These are phyloP conservation scores for Dissophora globulifera DNA, from an alignment of 192 early-diverging fungal species.

Conservation along the genomic window DNA sequence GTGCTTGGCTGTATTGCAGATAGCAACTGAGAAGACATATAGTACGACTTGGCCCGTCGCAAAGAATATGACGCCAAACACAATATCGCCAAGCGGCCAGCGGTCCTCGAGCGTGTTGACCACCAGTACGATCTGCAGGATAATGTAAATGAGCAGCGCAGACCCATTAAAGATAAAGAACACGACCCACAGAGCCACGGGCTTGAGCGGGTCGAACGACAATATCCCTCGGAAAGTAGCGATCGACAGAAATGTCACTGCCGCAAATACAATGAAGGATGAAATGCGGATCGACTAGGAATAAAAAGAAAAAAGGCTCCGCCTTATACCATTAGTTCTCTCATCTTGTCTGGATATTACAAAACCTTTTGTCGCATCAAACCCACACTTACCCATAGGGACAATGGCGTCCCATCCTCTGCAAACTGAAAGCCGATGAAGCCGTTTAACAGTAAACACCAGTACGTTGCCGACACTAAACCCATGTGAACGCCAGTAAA, in stretches of 20 bases:
- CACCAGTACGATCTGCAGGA: slow-evolving; percentile 94
- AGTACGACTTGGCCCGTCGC: slow-evolving; percentile 85
- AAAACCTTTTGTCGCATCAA: too few relatives aligned
- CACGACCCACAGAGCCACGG: slow-evolving; percentile 83
- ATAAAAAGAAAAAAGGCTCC: too few relatives aligned
- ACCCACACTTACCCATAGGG: slow-evolving; percentile 78
- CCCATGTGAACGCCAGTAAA: slow-evolving; percentile 86
- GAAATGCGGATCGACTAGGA: slow-evolving; percentile 82
- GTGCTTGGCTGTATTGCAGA: slow-evolving; percentile 91
- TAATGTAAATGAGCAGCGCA: slow-evolving; percentile 85
- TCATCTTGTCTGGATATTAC: too few relatives aligned
- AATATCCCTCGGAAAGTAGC: slow-evolving; percentile 80
- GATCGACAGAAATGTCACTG: slow-evolving; percentile 83
- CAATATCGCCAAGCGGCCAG: slow-evolving; percentile 95
- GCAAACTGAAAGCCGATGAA: slow-evolving; percentile 98
- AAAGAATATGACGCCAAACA: slow-evolving; percentile 91
- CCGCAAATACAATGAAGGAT: slow-evolving; percentile 81
- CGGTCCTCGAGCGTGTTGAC: slow-evolving; percentile 94
- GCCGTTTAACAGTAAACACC: slow-evolving; percentile 94
- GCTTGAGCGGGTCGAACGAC: slow-evolving; percentile 69
- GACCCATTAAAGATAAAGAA: slow-evolving; percentile 90
- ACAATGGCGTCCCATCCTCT: slow-evolving; percentile 93
- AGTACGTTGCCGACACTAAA: slow-evolving; percentile 86
- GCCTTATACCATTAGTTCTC: too few relatives aligned
- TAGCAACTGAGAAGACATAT: slow-evolving; percentile 81